phyloP scores from a whole-genome alignment of 108 stramenopile genomes.

The Cyclostephanos invisitatus region DNA sequence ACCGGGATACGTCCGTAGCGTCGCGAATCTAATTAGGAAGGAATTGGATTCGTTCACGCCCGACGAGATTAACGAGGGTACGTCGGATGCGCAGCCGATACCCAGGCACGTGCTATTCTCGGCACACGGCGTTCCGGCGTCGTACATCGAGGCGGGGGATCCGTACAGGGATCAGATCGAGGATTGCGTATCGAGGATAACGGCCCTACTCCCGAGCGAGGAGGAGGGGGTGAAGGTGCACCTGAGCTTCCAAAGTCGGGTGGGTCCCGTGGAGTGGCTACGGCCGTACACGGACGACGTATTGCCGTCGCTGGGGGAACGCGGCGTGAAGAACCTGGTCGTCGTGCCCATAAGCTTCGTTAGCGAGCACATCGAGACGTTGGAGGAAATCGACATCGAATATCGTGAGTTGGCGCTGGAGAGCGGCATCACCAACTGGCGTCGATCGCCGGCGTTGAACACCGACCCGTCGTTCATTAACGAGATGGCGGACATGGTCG shows the following conservation, averaged over 20 bases:
- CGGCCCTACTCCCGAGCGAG: slow-evolving; percentile 56
- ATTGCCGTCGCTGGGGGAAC: slow-evolving; percentile 83
- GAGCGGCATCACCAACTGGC: slow-evolving; percentile 89
- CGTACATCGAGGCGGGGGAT: slow-evolving; percentile 96
- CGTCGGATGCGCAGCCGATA: slow-evolving; percentile 43
- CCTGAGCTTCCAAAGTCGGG: slow-evolving; percentile 92
- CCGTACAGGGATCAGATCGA: slow-evolving; percentile 95
- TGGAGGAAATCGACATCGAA: slow-evolving; percentile 99
- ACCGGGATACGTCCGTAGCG: slow-evolving; percentile 90
- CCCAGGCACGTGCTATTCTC: slow-evolving; percentile 91
- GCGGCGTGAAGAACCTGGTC: slow-evolving; percentile 92
- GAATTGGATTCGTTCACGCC: slow-evolving; percentile 85
- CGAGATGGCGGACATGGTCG: slow-evolving; percentile 97
- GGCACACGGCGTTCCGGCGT: slow-evolving; percentile 96
- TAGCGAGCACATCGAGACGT: slow-evolving; percentile 99
- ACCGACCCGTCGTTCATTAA: slow-evolving; percentile 90
- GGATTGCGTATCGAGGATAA: slow-evolving; percentile 75
- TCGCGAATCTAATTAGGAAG: slow-evolving; percentile 81
- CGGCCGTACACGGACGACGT: slow-evolving; percentile 97
- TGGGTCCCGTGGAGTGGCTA: slow-evolving; percentile 99
- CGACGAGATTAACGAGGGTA: slow-evolving; percentile 66
- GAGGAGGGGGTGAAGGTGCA: slow-evolving; percentile 78
- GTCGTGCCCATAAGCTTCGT: slow-evolving; percentile 99
- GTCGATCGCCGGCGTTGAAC: slow-evolving; percentile 94
- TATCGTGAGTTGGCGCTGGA: slow-evolving; percentile 97